These are phyloP conservation scores for Russula sp. DNA, from an alignment of 768 basidiomycete species.

Conservation along the genomic window DNA sequence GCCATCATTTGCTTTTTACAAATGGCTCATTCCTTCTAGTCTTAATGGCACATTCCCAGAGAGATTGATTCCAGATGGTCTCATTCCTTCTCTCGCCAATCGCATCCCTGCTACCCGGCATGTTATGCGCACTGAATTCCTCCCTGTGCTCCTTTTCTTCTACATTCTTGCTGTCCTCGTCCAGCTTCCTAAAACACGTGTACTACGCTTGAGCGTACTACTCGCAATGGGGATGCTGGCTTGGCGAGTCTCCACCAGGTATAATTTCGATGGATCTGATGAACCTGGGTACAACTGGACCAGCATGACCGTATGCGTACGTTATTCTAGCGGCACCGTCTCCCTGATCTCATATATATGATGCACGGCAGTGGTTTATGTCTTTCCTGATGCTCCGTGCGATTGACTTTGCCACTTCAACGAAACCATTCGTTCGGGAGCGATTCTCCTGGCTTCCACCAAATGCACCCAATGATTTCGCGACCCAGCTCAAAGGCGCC, in stretches of 20 bases:
- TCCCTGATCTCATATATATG: neutral
- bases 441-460: slow-evolving; percentile 14
- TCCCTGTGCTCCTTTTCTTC: slow-evolving; percentile 39
- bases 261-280: slow-evolving; percentile 35
- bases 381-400: slow-evolving; percentile 17
- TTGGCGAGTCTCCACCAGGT: slow-evolving; percentile 37
- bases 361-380: slow-evolving; percentile 4
- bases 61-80: slow-evolving; percentile 4
- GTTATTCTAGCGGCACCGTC: neutral
- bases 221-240: slow-evolving; percentile 41
- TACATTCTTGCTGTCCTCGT: slow-evolving; percentile 49
- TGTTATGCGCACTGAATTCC: slow-evolving; percentile 29
- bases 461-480: neutral
- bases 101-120: slow-evolving; percentile 2
- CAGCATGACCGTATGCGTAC: slow-evolving; percentile 16
- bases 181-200: slow-evolving; percentile 37
- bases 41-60: slow-evolving; percentile 4
- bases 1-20: neutral
- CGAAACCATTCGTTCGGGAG: slow-evolving; percentile 13
- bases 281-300: slow-evolving; percentile 11
- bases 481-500: slow-evolving; percentile 10
- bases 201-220: slow-evolving; percentile 40
- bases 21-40: neutral
- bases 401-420: slow-evolving; percentile 9
- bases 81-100: slow-evolving; percentile 6